A percentile compares a stretch with the other conserved stretches of the same genome.
phyloP scores from a whole-genome alignment of 495 filamentous ascomycete genomes.

The Daldinia vernicosa region DNA sequence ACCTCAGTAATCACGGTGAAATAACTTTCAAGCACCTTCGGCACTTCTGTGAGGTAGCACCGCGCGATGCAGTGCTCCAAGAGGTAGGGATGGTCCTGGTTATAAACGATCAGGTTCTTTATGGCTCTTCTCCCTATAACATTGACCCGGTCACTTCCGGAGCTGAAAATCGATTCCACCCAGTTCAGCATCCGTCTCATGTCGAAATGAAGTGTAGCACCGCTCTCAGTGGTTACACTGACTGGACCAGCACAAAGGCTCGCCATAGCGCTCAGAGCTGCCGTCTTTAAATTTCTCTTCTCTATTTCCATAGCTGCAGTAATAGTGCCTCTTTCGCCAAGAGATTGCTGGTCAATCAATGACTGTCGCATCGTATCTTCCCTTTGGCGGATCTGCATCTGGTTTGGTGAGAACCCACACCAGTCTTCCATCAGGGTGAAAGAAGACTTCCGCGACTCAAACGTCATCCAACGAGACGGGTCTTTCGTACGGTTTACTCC shows the following conservation, averaged over 20 bases:
- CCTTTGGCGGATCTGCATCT: constrained; percentile 77
- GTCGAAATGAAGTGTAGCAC: constrained; percentile 86
- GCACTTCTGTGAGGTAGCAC: constrained; percentile 80
- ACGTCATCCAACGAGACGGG: constrained; percentile 91
- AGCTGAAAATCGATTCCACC: constrained; percentile 94
- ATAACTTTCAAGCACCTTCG: constrained; percentile 92
- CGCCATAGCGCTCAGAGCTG: constrained; percentile 95
- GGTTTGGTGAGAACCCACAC: constrained; percentile 97
- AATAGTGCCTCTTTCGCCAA: constrained; percentile 74
- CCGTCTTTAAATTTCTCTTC: constrained; percentile 87
- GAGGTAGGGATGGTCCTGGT: constrained; percentile 82
- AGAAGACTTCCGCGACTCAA: constrained; percentile 90
- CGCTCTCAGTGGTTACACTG: constrained; percentile 84
- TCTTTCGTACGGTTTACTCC: constrained; percentile 88
- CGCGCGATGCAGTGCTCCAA: constrained; percentile 86
- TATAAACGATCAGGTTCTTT: constrained; percentile 90
- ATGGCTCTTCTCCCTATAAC: constrained; percentile 90
- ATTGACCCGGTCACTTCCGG: constrained; percentile 87
- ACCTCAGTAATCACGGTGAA: constrained; percentile 92
- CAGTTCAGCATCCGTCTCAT: constrained; percentile 90
- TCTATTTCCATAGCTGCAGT: constrained; percentile 96
- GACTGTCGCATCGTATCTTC: constrained; percentile 90
- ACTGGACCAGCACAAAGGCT: constrained; percentile 92
- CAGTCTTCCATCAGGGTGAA: constrained; percentile 98
- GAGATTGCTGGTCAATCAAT: constrained; percentile 68